phyloP scores from a whole-genome alignment of 208 protist genomes.

The Trypanosoma brucei region DNA sequence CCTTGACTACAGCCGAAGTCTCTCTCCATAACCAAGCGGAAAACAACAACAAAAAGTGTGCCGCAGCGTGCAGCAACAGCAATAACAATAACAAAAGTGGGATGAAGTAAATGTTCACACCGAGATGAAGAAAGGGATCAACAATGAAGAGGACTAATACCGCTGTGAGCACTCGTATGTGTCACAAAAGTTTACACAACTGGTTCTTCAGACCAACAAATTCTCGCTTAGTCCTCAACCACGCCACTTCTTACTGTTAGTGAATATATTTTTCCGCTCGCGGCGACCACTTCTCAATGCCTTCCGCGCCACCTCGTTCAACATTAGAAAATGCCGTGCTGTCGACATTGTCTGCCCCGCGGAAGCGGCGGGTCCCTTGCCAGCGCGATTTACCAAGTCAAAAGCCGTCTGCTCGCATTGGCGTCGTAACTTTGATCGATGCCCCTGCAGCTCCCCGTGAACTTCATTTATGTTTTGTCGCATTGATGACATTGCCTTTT shows the following conservation, averaged over 20 bases:
- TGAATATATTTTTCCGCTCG: conserved; percentile 38
- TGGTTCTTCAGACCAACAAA: too few relatives aligned
- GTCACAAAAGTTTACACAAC: too few relatives aligned
- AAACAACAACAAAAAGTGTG: too few relatives aligned
- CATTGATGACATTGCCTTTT: conserved; percentile 30
- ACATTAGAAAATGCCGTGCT: conserved; percentile 51
- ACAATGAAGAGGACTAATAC: too few relatives aligned
- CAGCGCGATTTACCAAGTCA: conserved; percentile 26
- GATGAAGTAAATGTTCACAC: too few relatives aligned
- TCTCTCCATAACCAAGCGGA: too few relatives aligned
- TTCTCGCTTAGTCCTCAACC: conserved; percentile 4
- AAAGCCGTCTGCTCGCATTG: conserved; percentile 27
- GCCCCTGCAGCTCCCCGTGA: conserved; percentile 31
- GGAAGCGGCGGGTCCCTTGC: background rate
- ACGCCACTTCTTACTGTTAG: conserved; percentile 39
- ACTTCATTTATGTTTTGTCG: conserved; percentile 45
- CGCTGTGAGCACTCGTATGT: too few relatives aligned
- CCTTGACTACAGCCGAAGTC: too few relatives aligned
- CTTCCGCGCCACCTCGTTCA: conserved; percentile 43
- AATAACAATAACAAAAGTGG: too few relatives aligned
- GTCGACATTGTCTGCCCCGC: conserved; percentile 37
- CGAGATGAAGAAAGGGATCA: too few relatives aligned
- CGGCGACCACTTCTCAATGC: conserved; percentile 40
- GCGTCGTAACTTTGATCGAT: conserved; percentile 23
- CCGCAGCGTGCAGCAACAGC: too few relatives aligned